These are phyloP conservation scores for Didymella segeticola DNA, from an alignment of 2,329 filamentous ascomycete species.

Conservation along the genomic window DNA sequence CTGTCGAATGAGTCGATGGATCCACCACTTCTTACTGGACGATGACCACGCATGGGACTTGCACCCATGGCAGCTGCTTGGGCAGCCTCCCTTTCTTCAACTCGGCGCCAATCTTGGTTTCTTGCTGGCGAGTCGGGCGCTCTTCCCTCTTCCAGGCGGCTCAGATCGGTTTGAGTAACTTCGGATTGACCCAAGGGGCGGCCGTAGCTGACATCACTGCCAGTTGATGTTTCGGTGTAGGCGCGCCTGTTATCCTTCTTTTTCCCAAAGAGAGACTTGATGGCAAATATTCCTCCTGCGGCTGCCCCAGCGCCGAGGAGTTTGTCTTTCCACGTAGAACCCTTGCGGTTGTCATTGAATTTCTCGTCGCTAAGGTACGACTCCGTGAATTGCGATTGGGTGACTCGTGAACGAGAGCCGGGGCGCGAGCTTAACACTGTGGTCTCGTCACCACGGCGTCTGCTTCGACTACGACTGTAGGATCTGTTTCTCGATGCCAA, in stretches of 20 bases:
- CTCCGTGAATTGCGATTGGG: constrained; percentile 36
- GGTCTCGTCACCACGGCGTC: constrained; percentile 31
- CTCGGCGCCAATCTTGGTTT: constrained; percentile 44
- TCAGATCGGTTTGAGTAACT: constrained; percentile 56
- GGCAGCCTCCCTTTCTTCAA: constrained; percentile 48
- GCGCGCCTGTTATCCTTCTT: constrained; percentile 51
- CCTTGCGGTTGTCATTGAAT: constrained; percentile 39
- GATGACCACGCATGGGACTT: constrained; percentile 54
- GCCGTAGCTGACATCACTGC: constrained; percentile 61
- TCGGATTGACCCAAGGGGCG: constrained; percentile 58
- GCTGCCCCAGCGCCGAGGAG: constrained; percentile 55
- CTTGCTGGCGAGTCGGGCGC: constrained; percentile 56
- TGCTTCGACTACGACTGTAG: constrained; percentile 49
- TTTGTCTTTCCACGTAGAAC: constrained; percentile 54
- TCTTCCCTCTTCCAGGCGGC: constrained; percentile 61
- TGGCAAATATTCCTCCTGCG: constrained; percentile 49
- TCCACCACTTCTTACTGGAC: constrained; percentile 43
- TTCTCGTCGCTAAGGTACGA: constrained; percentile 54
- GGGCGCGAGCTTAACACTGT: constrained; percentile 45
- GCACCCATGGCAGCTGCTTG: constrained; percentile 51
- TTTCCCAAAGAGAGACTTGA: constrained; percentile 65
- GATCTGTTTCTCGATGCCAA: constrained; percentile 58
- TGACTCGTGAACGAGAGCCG: constrained; percentile 38
- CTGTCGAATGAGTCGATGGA: constrained; percentile 52
- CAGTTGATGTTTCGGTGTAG: constrained; percentile 53